Percentiles rank a stretch among this genome's conserved stretches.
These are phyloP conservation scores for Penicillium psychrosexuale DNA, from an alignment of 2,329 filamentous ascomycete species.

Conservation along the genomic window DNA sequence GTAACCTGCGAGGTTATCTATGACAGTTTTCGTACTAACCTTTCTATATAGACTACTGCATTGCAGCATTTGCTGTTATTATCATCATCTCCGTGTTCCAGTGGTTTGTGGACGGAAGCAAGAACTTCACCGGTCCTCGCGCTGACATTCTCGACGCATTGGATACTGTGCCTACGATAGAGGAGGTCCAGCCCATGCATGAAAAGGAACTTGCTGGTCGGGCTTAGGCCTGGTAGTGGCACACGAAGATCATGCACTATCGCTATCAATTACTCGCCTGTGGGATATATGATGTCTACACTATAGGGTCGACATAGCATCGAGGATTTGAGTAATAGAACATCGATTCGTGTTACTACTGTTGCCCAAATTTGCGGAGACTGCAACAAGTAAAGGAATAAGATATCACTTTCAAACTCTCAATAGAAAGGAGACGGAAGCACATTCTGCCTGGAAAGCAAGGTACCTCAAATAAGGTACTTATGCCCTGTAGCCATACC, in stretches of 20 bases:
- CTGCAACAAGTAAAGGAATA: too few species aligned
- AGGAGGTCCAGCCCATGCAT: slow-evolving; percentile 1
- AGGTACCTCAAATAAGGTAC: too few species aligned
- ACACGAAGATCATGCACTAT: neutral
- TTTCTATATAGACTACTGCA: slow-evolving; percentile 33
- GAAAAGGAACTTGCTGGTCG: slow-evolving; percentile 6
- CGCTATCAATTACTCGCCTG: neutral
- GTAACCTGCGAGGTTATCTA: slow-evolving; percentile 16
- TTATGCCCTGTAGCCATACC: too few species aligned
- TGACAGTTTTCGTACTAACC: neutral
- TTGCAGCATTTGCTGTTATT: slow-evolving; percentile 57
- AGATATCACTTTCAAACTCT: too few species aligned
- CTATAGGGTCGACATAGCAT: neutral
- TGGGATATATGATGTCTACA: neutral
- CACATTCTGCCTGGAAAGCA: too few species aligned
- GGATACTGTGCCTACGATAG: neutral
- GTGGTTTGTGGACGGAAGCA: slow-evolving; percentile 59
- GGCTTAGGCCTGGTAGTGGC: neutral
- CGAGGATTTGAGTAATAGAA: too few species aligned
- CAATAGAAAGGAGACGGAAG: too few species aligned
- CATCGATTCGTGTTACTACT: too few species aligned
- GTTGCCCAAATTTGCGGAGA: too few species aligned
- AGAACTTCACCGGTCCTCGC: slow-evolving; percentile 56
- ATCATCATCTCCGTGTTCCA: slow-evolving; percentile 55
- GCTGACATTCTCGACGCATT: slow-evolving; percentile 36